Evolutionary conservation across 495 filamentous ascomycete genomes (phyloP), one percentile per base, ranked within the genome.

Genomic region (Talaromyces nanjingensis): DNA sequence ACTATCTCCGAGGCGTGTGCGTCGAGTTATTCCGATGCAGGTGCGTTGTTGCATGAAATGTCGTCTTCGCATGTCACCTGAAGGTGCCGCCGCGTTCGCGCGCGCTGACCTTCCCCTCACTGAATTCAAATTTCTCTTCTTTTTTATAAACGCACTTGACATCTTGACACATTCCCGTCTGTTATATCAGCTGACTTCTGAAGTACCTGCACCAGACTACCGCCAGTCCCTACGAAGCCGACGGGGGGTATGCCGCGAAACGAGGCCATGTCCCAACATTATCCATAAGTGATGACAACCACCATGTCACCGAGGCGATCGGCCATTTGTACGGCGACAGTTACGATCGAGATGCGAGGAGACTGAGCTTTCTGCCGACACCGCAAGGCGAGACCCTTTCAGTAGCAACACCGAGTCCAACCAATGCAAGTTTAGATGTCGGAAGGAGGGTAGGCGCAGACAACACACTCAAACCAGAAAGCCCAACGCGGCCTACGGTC

Each of bases 281-380:
- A 64, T 90, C 88, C 64, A 90, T 91, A 68, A 89, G 87, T 75
- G 88, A 91, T 70, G 85, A 89, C 67, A 91, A 85, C 74, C 93
- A 98, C 80, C 94, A 98, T 85, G 93, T 97, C 72, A 98, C 94
- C 42, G 94, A 98, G 72, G 91, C 93, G 54, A 97, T 98, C 71
- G 93, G 92, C 42, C 91, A 94, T 71, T 88, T 97, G 87, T 98
- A 98, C 77, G 91, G 88, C 69, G 89, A 93, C 71, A 86, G 90
- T 72, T 87, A 91, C 70, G 85, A 90, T 68, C 76, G 80, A 68
- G 81, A 87, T 52, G 78, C 80, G 8, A 76, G 86, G 60, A 87
- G 87, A 53, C 75, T 88, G 59, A 90, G 86, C 71, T 89, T 88
- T 76, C 78, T 86, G 62, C 70, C 79, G 34, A 83, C 84, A 2